These are phyloP conservation scores for Mycena chlorophos DNA, from an alignment of 768 basidiomycete species.

Conservation along the genomic window DNA sequence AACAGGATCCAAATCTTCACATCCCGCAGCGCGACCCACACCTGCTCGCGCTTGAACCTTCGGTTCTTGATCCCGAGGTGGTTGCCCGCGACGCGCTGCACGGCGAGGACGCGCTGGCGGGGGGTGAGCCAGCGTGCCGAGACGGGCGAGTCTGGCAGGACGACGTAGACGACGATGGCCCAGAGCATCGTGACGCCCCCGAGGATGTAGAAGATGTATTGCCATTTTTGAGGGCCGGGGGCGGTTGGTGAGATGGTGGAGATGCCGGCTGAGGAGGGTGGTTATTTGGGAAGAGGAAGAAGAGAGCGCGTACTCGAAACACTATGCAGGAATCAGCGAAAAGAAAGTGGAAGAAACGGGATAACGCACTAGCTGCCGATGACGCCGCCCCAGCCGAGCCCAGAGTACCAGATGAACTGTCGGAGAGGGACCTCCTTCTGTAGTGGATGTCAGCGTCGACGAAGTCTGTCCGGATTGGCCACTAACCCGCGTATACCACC, in stretches of 20 bases:
- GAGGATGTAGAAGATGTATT: constrained; percentile 25
- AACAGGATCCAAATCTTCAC: constrained; percentile 24
- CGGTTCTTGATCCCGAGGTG: constrained; percentile 29
- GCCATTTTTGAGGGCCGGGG: constrained; percentile 17
- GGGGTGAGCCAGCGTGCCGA: constrained; percentile 19
- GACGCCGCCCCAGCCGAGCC: constrained; percentile 22
- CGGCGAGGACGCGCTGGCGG: constrained; percentile 18
- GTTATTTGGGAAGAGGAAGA: background rate
- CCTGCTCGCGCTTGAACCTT: constrained; percentile 23
- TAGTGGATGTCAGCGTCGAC: background rate
- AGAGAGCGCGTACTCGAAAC: constrained; percentile 9
- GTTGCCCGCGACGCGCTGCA: constrained; percentile 25
- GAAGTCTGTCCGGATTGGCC: background rate
- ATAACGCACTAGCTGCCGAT: constrained; percentile 20
- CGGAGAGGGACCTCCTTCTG: constrained; percentile 19
- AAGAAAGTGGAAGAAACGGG: background rate
- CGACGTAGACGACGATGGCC: constrained; percentile 18
- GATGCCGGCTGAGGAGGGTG: constrained; percentile 16
- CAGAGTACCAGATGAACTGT: constrained; percentile 24
- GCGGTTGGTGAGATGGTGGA: constrained; percentile 15
- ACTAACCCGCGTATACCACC: constrained; percentile 22
- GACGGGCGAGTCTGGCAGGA: constrained; percentile 23
- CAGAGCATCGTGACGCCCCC: constrained; percentile 20
- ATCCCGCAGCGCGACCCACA: constrained; percentile 17
- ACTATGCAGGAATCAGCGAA: background rate